Conservation (phyloP, 805 yeast species). For the Candida ficus region DNA sequence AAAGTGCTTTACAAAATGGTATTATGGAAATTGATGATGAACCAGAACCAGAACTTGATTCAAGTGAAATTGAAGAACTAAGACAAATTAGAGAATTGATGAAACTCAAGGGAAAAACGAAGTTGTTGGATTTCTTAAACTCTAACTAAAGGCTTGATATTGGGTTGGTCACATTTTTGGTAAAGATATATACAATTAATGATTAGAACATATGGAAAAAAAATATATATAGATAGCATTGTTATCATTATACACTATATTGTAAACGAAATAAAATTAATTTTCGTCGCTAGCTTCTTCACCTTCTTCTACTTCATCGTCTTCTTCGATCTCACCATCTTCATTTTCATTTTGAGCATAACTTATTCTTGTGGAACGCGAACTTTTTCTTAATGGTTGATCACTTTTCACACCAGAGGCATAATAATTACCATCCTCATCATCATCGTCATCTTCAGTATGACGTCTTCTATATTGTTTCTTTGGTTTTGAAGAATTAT, state of each 20-base stretch:
- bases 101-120: slow-evolving; percentile 64
- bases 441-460: slow-evolving; percentile 11
- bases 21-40: slow-evolving; percentile 14
- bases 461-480: slow-evolving; percentile 12
- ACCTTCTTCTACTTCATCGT: not conserved
- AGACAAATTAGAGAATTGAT: slow-evolving; percentile 54
- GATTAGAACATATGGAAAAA: not conserved
- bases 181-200: too few relatives aligned
- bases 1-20: slow-evolving; percentile 18
- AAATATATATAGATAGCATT: not conserved
- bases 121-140: slow-evolving; percentile 53
- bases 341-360: slow-evolving; percentile 27
- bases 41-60: slow-evolving; percentile 3
- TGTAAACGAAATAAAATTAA: not conserved
- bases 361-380: slow-evolving; percentile 31
- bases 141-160: too few relatives aligned
- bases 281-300: slow-evolving; percentile 6
- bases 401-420: not conserved
- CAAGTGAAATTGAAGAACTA: slow-evolving; percentile 46
- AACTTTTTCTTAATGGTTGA: slow-evolving; percentile 39
- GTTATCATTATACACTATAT: not conserved
- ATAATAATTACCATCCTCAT: not conserved
- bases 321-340: not conserved
- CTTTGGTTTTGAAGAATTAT: slow-evolving; percentile 6
- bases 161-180: too few relatives aligned